Percentiles rank a stretch among this genome's conserved stretches.
Evolutionary conservation across 148 eudicot species (phyloP).

Genomic region (Arbutus unedo): DNA sequence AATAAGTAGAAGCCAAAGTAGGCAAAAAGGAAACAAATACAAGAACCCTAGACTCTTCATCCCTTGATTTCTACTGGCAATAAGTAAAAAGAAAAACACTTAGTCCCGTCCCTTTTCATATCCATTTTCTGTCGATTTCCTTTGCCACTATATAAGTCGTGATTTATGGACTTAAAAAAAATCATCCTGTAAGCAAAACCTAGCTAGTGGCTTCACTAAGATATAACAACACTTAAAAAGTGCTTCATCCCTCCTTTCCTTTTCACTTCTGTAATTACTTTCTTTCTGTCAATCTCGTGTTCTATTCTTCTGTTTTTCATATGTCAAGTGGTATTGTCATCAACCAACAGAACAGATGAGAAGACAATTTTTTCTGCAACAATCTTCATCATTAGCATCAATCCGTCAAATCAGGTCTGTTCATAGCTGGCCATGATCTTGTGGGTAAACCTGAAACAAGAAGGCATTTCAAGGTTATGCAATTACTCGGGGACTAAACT

Average conservation of each 20-base stretch:
- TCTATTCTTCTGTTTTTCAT: not conserved
- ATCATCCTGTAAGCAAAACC: not conserved
- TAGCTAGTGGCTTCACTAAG: slow-evolving; percentile 5
- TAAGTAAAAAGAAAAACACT: not conserved
- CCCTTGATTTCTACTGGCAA: not conserved
- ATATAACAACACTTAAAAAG: not conserved
- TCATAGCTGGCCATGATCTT: not conserved
- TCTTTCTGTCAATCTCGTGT: not conserved
- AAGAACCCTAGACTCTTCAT: not conserved
- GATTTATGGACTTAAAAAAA: slow-evolving; percentile 7
- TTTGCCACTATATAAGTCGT: not conserved
- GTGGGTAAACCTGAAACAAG: slow-evolving; percentile 18
- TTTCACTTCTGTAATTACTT: not conserved
- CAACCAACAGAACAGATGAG: not conserved
- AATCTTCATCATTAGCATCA: not conserved
- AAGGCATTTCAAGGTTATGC: not conserved
- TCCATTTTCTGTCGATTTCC: slow-evolving; percentile 9
- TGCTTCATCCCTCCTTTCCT: slow-evolving; percentile 8
- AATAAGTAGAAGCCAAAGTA: not conserved
- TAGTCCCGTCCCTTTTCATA: not conserved
- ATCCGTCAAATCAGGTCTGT: not conserved
- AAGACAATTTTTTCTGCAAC: not conserved
- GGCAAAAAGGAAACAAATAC: not conserved
- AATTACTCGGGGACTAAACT: not conserved
- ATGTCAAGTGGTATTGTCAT: not conserved